Base-by-base conservation (phyloP, 768 basidiomycete genomes). In the Hydnomerulius pinastri region DNA sequence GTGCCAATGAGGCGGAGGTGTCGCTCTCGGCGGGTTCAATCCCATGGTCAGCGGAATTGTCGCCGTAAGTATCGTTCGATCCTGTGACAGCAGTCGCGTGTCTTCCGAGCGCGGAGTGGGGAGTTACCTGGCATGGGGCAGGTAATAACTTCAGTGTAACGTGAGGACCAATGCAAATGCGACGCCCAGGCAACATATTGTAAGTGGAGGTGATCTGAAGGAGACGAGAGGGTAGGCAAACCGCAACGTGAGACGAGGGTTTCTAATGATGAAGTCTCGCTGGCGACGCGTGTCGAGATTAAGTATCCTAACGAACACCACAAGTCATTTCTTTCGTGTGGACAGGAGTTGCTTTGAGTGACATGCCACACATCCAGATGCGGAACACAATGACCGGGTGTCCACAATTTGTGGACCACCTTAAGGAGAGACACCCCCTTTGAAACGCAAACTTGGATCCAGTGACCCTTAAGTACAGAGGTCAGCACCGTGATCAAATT, bases 251-350 rank as follows among this genome's bases (percentile, higher is more conserved):
- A 12, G n/a, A 45, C 15, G 20, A 18, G 33, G 10, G 32, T 33
- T 17, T 15, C n/a, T n/a, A 11, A 35, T 43, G 41, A 20, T 2
- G 9, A 39, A 13, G 33, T 24, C 3, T 2, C 4, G 6, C 8
- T 7, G 35, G 12, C 28, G 33, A 27, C 28, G 25, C 2, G 9
- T 6, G 29, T 27, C 21, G 46, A n/a, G 27, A n/a, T 58, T 60
- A 63, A 60, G 66, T 63, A 52, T n/a, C 25, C 25, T n/a, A n/a
- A n/a, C 10, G 17, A 28, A 17, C 18, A 17, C 41, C 21, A 27
- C 17, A 45, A 39, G 51, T 1, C 5, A 36, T 41, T 29, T 23
- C 15, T 13, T 8, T 2, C 13, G 17, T 53, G 47, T 53, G 55
- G 60, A 51, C 46, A 24, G 18, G 28, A 53, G 11, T 27, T 17